Evolutionary conservation across 192 early-diverging fungal species (phyloP), one percentile per base, ranked within the genome.

Genomic region (Powellomyces hirtus): DNA sequence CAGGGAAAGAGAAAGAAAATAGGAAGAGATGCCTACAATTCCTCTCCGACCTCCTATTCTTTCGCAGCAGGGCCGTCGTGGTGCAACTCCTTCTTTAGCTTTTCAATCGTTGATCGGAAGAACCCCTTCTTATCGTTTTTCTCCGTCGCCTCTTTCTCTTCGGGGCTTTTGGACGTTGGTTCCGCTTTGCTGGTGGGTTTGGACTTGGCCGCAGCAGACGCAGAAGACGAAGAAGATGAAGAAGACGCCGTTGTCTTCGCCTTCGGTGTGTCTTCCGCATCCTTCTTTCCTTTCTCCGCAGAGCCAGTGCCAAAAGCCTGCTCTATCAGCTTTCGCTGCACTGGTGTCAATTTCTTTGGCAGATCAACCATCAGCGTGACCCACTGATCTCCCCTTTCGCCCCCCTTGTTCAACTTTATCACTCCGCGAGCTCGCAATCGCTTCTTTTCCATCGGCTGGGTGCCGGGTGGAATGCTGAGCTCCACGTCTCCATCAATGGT

Each of bases 401-500:
- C 40, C 27, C 51, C 34, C 20, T 64, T 52, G 40, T 86, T 78
- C 44, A 92, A 40, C 35, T 81, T 77, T 37, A 79, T 77, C 20
- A 93, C 84, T 40, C 97, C 97, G 33, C 93, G 89, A 18, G 80
- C 81, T 64, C 89, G 83, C 73, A 99, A 75, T 18, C 86, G 72
- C 59, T 89, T 90, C 51, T 87, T 81, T 33, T 96, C 94, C n/a
- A 88, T 89, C 0, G 97, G 94, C 72, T 99, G 97, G 5, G 90
- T 86, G 38, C 94, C 95, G 10, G 89, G 57, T 20, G 88, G 88
- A 42, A 99, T 74, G 50, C 86, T 92, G 34, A 99, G 76, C 59
- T 99, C 95, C 0, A 97, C 94, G 66, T 96, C 92, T 33, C 97
- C 95, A 73, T 99, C 95, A 7, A 99, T 85, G 8, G 97, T 97